Evolutionary conservation across 805 yeast species (phyloP).

Genomic region (Pichia paraexigua): DNA sequence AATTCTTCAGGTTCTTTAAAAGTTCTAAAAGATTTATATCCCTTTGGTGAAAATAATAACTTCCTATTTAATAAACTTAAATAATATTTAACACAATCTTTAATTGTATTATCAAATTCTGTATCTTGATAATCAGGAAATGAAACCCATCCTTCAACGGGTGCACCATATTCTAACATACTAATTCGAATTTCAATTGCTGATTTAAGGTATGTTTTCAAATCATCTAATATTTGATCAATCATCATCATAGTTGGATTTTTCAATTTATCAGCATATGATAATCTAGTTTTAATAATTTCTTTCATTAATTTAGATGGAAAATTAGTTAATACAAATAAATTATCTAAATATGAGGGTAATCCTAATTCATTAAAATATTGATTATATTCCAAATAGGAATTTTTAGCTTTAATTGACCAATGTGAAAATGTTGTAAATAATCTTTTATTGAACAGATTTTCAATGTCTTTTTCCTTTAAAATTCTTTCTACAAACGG

Average conservation of each 20-base stretch:
- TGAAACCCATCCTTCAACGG: constrained; percentile 60
- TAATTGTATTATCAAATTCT: constrained; percentile 52
- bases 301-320: constrained; percentile 78
- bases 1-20: constrained; percentile 89
- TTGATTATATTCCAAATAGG: constrained; percentile 54
- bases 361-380: constrained; percentile 60
- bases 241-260: constrained; percentile 94
- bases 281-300: constrained; percentile 61
- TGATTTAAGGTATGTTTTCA: constrained; percentile 64
- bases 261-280: constrained; percentile 67
- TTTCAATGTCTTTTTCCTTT: constrained; percentile 70
- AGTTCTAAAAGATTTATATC: constrained; percentile 56
- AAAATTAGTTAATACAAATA: constrained; percentile 60
- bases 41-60: constrained; percentile 58
- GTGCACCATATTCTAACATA: constrained; percentile 48
- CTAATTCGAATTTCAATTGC: constrained; percentile 71
- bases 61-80: constrained; percentile 67
- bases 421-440: constrained; percentile 69
- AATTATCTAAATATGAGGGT: constrained; percentile 60
- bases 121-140: constrained; percentile 56
- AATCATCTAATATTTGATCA: constrained; percentile 86
- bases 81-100: constrained; percentile 67
- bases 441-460: constrained; percentile 62
- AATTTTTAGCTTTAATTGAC: constrained; percentile 71
- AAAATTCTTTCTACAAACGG: constrained; percentile 77